A percentile compares a stretch with the other conserved stretches of the same genome.
Conservation (phyloP, 129 eudicot genomes). For the Centrapalus pauciflorus region DNA sequence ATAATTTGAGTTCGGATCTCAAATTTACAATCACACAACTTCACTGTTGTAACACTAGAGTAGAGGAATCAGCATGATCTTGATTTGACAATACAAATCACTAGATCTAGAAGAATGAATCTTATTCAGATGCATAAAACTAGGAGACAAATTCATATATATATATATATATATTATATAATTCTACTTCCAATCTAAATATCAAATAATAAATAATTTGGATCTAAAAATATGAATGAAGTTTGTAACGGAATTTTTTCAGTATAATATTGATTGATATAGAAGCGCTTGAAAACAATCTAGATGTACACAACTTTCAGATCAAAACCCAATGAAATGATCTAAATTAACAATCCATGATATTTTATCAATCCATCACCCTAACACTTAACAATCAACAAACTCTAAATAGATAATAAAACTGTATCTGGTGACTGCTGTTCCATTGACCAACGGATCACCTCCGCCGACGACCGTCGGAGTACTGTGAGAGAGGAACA, state of each 20-base stretch:
- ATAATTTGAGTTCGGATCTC: too few species aligned
- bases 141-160: too few species aligned
- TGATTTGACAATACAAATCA: too few species aligned
- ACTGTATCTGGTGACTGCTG: neutral
- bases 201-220: too few species aligned
- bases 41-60: too few species aligned
- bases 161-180: too few species aligned
- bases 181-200: neutral
- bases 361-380: neutral
- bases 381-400: neutral
- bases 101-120: neutral
- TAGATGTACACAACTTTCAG: constrained; percentile 15
- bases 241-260: neutral
- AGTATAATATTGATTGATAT: neutral
- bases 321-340: constrained; percentile 2
- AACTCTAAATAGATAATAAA: neutral
- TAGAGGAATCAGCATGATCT: too few species aligned
- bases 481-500: constrained; percentile 75
- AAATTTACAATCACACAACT: too few species aligned
- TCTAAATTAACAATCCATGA: neutral
- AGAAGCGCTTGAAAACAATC: constrained; percentile 12
- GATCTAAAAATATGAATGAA: neutral
- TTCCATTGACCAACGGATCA: constrained; percentile 19
- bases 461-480: constrained; percentile 57
- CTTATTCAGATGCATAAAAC: neutral